phyloP scores from a whole-genome alignment of 2,329 filamentous ascomycete species.

The Phaeosphaeriaceae sp. region DNA sequence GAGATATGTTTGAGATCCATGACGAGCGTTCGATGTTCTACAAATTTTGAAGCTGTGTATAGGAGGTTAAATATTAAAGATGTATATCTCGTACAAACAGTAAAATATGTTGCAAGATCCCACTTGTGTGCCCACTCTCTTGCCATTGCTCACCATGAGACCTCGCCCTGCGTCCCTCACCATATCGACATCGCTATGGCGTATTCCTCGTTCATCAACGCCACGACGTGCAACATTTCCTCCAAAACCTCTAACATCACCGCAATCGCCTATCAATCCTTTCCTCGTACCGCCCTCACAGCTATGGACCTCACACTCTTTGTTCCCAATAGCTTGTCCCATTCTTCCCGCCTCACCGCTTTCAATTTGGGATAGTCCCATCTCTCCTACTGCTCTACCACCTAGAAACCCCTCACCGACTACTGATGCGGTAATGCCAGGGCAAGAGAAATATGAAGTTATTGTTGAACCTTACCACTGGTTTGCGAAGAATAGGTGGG shows the following conservation, averaged over 20 bases:
- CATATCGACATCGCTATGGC: slow-evolving; percentile 14
- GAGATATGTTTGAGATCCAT: too few species aligned
- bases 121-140: too few species aligned
- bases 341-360: slow-evolving; percentile 24
- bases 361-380: slow-evolving; percentile 22
- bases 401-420: not conserved
- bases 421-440: too few species aligned
- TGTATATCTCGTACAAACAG: too few species aligned
- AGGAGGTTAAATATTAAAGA: too few species aligned
- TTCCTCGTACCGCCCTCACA: slow-evolving; percentile 19
- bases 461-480: not conserved
- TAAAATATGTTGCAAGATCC: too few species aligned
- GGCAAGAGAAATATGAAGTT: too few species aligned
- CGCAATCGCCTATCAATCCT: slow-evolving; percentile 16
- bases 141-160: not conserved
- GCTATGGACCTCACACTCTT: not conserved
- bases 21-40: too few species aligned
- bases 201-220: slow-evolving; percentile 16
- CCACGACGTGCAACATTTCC: slow-evolving; percentile 20
- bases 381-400: slow-evolving; percentile 4
- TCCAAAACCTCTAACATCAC: slow-evolving; percentile 10
- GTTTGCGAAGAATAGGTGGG: not conserved
- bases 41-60: too few species aligned
- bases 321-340: slow-evolving; percentile 13
- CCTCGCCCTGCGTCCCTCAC: slow-evolving; percentile 19